Percentiles rank a stretch among this genome's conserved stretches.
Evolutionary conservation across 1,284 basidiomycete species (phyloP).

Genomic region (Inonotus obliquus): DNA sequence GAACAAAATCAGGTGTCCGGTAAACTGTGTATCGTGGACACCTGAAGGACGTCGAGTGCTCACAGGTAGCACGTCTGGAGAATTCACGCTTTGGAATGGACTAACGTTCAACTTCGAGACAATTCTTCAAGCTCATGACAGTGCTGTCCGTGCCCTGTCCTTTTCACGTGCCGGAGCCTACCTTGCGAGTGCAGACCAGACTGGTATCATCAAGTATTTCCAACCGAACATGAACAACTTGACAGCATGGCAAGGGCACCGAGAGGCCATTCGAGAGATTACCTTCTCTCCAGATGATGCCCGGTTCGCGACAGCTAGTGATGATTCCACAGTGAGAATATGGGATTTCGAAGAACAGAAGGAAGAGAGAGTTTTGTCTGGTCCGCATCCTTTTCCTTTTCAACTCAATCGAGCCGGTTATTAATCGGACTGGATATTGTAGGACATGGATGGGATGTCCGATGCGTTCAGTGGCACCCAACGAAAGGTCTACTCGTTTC

Average conservation of each 20-base stretch:
- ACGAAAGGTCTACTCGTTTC: slow-evolving; percentile 92
- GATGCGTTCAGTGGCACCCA: slow-evolving; percentile 98
- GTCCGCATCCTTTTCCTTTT: too few relatives aligned
- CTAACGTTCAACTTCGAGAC: slow-evolving; percentile 99
- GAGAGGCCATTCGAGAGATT: slow-evolving; percentile 86
- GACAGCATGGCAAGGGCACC: slow-evolving; percentile 87
- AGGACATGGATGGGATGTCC: slow-evolving; percentile 98
- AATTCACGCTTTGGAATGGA: slow-evolving; percentile 99
- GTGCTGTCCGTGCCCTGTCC: slow-evolving; percentile 83
- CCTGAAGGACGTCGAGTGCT: slow-evolving; percentile 90
- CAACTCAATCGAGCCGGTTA: too few relatives aligned
- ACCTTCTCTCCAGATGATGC: slow-evolving; percentile 91
- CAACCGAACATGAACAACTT: slow-evolving; percentile 99
- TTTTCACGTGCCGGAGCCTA: slow-evolving; percentile 92
- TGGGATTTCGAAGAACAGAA: slow-evolving; percentile 93
- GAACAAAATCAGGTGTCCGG: slow-evolving; percentile 96
- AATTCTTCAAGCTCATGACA: slow-evolving; percentile 96
- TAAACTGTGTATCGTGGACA: slow-evolving; percentile 97
- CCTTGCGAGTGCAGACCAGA: slow-evolving; percentile 90
- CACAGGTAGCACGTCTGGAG: slow-evolving; percentile 94
- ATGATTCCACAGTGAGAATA: slow-evolving; percentile 90
- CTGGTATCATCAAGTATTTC: slow-evolving; percentile 96
- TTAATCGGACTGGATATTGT: too few relatives aligned
- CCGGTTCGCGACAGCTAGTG: slow-evolving; percentile 90
- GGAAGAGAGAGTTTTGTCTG: slow-evolving; percentile 84